Percentiles rank a stretch among this genome's conserved stretches.
These are phyloP conservation scores for Lentinula novae-zelandiae DNA, from an alignment of 1,284 basidiomycete genomes.

Conservation along the genomic window DNA sequence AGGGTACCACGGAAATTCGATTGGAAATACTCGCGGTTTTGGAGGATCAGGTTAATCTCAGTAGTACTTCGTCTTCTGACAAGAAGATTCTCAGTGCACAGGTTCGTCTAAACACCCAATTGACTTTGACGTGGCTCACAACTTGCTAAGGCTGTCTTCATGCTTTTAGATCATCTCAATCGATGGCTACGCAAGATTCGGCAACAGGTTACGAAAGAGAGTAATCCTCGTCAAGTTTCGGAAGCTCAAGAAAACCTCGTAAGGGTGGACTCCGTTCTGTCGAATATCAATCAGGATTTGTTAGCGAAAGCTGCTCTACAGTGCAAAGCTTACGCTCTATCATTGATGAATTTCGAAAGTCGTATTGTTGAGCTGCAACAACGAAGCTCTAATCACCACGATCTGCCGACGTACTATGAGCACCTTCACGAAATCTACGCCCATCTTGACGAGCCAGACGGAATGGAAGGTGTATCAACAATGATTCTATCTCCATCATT, in stretches of 20 bases:
- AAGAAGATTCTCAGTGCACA: constrained; percentile 87
- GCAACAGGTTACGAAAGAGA: constrained; percentile 51
- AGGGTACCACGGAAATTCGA: constrained; percentile 65
- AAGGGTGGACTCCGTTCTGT: constrained; percentile 76
- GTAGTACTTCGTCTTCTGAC: constrained; percentile 59
- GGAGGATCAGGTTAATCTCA: constrained; percentile 77
- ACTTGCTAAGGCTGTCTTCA: constrained; percentile 76
- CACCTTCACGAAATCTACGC: constrained; percentile 95
- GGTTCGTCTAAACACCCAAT: constrained; percentile 38
- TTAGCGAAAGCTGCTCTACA: constrained; percentile 93
- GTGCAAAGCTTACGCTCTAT: constrained; percentile 91
- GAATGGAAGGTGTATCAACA: constrained; percentile 97
- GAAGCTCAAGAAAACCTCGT: constrained; percentile 56
- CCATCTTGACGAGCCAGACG: constrained; percentile 95
- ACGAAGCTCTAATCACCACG: constrained; percentile 37
- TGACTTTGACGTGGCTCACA: not conserved
- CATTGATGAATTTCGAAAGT: constrained; percentile 93
- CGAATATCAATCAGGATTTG: constrained; percentile 83
- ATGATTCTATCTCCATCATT: constrained; percentile 87
- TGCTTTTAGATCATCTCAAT: constrained; percentile 92
- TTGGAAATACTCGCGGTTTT: constrained; percentile 82
- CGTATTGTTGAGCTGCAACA: constrained; percentile 60
- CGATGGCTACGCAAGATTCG: constrained; percentile 80
- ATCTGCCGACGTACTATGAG: constrained; percentile 84
- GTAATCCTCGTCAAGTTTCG: constrained; percentile 36